A percentile compares a stretch with the other conserved stretches of the same genome.
These are phyloP conservation scores for Warburgia ugandensis DNA, from an alignment of 164 flowering plant genomes.

Conservation along the genomic window DNA sequence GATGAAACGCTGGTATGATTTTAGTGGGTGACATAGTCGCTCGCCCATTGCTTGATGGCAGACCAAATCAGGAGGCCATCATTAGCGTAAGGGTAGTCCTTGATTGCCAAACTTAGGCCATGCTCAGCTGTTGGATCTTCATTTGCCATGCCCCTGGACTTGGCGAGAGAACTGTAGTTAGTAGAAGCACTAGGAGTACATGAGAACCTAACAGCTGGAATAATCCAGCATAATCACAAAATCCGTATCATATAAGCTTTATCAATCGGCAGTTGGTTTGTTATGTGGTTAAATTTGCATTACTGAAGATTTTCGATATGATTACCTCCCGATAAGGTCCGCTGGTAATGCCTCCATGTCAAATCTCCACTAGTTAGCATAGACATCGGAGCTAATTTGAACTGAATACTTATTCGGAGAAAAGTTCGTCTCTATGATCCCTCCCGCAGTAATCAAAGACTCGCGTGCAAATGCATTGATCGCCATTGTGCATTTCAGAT, in stretches of 20 bases:
- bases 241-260: conserved; percentile 1
- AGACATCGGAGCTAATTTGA: conserved; percentile 24
- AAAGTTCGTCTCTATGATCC: conserved; percentile 26
- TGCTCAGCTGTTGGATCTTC: conserved; percentile 26
- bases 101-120: conserved; percentile 23
- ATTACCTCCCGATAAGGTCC: conserved; percentile 29
- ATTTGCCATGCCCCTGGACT: conserved; percentile 30
- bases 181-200: too few relatives aligned
- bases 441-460: conserved; percentile 20
- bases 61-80: conserved; percentile 28
- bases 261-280: neutral
- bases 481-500: conserved; percentile 25
- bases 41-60: conserved; percentile 21
- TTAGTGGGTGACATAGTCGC: conserved; percentile 18
- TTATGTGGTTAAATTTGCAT: neutral
- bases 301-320: too few relatives aligned
- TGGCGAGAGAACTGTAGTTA: too few relatives aligned
- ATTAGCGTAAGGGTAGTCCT: conserved; percentile 25
- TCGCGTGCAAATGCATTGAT: conserved; percentile 28
- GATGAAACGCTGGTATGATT: conserved; percentile 12
- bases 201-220: too few relatives aligned
- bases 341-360: conserved; percentile 29
- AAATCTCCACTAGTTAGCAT: conserved; percentile 25
- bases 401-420: conserved; percentile 19
- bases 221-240: too few relatives aligned